These are phyloP conservation scores for Pythium rhizo-oryzae DNA, from an alignment of 352 stramenopile genomes.

Conservation along the genomic window DNA sequence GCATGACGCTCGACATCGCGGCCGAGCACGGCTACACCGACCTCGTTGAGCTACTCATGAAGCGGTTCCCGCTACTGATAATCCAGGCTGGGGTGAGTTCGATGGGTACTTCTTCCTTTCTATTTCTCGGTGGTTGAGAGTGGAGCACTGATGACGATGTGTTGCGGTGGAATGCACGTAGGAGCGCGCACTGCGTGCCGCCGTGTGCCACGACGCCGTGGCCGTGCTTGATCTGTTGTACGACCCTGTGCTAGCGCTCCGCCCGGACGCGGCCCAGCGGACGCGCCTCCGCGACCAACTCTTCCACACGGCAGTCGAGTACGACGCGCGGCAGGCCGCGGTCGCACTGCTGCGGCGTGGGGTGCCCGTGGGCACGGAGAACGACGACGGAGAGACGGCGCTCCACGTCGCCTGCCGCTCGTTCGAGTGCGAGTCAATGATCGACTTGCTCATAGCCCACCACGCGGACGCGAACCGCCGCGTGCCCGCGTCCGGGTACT, in stretches of 20 bases:
- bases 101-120: too few relatives aligned
- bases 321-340: conserved; percentile 9
- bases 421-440: conserved; percentile 13
- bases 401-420: conserved; percentile 24
- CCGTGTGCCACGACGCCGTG: conserved; percentile 22
- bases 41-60: conserved; percentile 37
- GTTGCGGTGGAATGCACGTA: too few relatives aligned
- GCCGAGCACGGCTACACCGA: conserved; percentile 45
- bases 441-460: conserved; percentile 17
- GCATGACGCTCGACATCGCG: conserved; percentile 45
- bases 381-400: conserved; percentile 21
- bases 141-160: too few relatives aligned
- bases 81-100: too few relatives aligned
- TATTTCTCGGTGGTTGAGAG: too few relatives aligned
- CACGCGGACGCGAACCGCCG: conserved; percentile 15
- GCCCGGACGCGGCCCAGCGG: neutral
- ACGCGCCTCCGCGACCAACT: conserved; percentile 16
- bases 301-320: conserved; percentile 28
- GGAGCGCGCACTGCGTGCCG: conserved; percentile 22
- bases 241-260: conserved; percentile 8
- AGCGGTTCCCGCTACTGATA: conserved; percentile 19
- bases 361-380: conserved; percentile 18
- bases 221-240: conserved; percentile 21
- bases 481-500: conserved; percentile 12
- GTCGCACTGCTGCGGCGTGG: conserved; percentile 14